These are phyloP conservation scores for Gracilaria vermiculophylla DNA, from an alignment of 23 red algal species.

Conservation along the genomic window DNA sequence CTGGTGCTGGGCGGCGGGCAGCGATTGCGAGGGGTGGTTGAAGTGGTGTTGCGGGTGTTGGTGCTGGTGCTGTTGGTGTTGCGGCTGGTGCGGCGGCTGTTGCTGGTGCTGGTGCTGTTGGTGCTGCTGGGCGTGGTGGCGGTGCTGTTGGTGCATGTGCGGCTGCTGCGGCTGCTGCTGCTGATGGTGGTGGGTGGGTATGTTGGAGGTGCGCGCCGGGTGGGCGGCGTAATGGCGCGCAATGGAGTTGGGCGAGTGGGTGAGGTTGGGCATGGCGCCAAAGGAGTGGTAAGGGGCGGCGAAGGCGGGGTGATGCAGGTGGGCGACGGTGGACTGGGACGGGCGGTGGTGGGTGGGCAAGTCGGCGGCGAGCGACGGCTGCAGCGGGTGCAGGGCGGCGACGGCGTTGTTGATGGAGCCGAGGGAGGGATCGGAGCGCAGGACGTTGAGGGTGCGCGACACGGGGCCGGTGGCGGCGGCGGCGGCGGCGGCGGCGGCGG, in stretches of 20 bases:
- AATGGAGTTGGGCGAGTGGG: slow-evolving; percentile 33
- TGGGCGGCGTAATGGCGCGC: slow-evolving; percentile 2
- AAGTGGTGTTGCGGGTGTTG: background rate
- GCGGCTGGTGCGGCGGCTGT: background rate
- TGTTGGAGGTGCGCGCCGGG: slow-evolving; percentile 2
- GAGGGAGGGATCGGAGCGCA: background rate
- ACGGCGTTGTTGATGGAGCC: slow-evolving; percentile 40
- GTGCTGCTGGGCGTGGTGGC: no score
- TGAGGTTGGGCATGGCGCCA: slow-evolving; percentile 14
- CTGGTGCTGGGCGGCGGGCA: background rate
- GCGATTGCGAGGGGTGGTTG: background rate
- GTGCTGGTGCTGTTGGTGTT: background rate
- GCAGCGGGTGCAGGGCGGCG: slow-evolving; percentile 14
- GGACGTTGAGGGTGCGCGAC: background rate
- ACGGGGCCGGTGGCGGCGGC: slow-evolving; percentile 25
- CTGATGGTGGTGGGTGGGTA: background rate
- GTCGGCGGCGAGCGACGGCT: slow-evolving; percentile 19
- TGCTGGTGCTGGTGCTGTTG: background rate
- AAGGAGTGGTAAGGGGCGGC: slow-evolving; percentile 22
- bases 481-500: slow-evolving; percentile 9
- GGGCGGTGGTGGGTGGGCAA: slow-evolving; percentile 3
- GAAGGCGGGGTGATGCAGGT: slow-evolving; percentile 33
- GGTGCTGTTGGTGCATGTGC: background rate
- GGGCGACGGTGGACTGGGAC: slow-evolving; percentile 12
- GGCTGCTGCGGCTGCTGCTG: background rate